phyloP scores from a whole-genome alignment of 345 rosid genomes.

The Atalantia buxifolia region DNA sequence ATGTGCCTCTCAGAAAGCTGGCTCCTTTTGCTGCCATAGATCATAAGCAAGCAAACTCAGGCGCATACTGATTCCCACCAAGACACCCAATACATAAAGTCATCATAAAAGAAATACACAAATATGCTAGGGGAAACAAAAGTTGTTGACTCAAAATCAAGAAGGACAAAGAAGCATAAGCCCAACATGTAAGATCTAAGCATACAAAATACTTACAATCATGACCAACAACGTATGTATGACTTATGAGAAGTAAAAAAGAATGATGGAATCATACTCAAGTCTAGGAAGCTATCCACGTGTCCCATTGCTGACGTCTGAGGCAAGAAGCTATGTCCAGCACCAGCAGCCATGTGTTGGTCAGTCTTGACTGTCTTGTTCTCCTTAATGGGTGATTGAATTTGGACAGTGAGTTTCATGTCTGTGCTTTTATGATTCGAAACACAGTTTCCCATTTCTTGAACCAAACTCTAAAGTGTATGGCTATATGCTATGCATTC shows the following conservation, averaged over 20 bases:
- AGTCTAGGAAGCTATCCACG: constrained; percentile 16
- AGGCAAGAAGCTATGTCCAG: constrained; percentile 15
- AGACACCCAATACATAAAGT: background rate
- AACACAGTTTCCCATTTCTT: constrained; percentile 47
- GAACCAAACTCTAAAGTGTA: background rate
- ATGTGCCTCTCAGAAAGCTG: background rate
- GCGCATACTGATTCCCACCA: background rate
- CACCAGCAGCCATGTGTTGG: constrained; percentile 13
- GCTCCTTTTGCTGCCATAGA: background rate
- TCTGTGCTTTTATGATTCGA: constrained; percentile 23
- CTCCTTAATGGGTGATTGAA: constrained; percentile 31
- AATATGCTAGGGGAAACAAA: background rate
- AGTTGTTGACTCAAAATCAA: background rate
- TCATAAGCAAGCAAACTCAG: background rate
- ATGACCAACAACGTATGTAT: background rate
- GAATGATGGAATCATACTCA: constrained; percentile 28
- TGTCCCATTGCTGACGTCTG: constrained; percentile 13
- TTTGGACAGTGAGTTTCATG: constrained; percentile 23
- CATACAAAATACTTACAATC: background rate
- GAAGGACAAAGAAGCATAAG: background rate
- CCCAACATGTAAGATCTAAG: background rate
- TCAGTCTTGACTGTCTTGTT: constrained; percentile 9
- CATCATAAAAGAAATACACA: background rate
- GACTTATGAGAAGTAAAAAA: background rate
- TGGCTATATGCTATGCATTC: background rate